Evolutionary conservation across 331 rosid genomes (phyloP).

Genomic region (Prunus yedoensis): DNA sequence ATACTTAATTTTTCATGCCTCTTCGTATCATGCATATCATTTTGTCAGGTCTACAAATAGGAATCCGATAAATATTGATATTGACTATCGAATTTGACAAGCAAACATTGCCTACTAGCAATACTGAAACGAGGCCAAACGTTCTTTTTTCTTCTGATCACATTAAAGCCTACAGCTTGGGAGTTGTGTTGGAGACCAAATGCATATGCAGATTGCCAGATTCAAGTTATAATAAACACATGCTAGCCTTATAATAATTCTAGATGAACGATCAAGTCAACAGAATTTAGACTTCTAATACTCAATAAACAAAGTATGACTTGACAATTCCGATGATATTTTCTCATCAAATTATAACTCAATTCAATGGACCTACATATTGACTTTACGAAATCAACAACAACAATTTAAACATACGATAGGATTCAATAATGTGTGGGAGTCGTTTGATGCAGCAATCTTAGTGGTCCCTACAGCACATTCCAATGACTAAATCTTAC

Average conservation of each 20-base stretch:
- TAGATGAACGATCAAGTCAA: not conserved
- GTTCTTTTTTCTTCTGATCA: not conserved
- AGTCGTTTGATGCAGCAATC: no score
- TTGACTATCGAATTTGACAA: not conserved
- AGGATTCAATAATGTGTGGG: not conserved
- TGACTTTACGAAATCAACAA: not conserved
- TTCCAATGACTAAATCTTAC: not conserved
- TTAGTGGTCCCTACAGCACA: not conserved
- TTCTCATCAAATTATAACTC: not conserved
- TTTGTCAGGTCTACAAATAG: no score
- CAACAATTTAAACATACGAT: not conserved
- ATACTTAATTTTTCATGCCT: no score
- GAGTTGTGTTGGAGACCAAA: not conserved
- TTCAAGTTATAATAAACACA: not conserved
- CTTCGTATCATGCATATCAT: no score
- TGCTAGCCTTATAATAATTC: not conserved
- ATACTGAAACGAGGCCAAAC: not conserved
- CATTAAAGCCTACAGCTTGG: not conserved
- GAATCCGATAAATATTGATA: no score
- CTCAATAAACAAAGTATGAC: not conserved
- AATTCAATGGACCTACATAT: not conserved
- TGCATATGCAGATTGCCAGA: not conserved
- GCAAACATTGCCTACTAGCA: not conserved
- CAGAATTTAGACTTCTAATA: not conserved
- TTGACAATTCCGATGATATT: not conserved